A percentile compares a stretch with the other conserved stretches of the same genome.
Evolutionary conservation across 192 early-diverging fungal genomes (phyloP).

Genomic region (Coemansia sp.): DNA sequence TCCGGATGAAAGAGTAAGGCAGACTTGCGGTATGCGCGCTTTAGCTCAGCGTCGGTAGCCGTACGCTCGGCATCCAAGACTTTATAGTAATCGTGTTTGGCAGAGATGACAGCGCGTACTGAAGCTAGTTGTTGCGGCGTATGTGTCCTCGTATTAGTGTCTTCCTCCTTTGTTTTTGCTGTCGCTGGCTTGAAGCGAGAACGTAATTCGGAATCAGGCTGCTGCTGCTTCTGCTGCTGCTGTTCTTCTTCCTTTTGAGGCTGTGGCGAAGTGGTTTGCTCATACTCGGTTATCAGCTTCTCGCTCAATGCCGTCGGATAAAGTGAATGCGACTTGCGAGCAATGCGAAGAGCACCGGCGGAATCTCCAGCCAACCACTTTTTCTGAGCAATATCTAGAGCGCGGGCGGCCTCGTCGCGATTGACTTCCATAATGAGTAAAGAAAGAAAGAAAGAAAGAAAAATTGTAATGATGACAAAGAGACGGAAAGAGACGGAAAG

Average conservation of each 20-base stretch:
- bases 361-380: constrained; percentile 69
- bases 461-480: constrained; percentile 10
- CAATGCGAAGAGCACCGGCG: constrained; percentile 75
- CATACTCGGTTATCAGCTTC: constrained; percentile 55
- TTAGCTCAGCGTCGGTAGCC: constrained; percentile 80
- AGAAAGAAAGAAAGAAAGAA: background rate
- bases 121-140: constrained; percentile 77
- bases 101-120: constrained; percentile 75
- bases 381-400: constrained; percentile 74
- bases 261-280: background rate
- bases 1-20: constrained; percentile 95
- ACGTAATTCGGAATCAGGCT: constrained; percentile 6
- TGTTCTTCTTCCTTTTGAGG: background rate
- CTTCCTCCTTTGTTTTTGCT: constrained; percentile 1
- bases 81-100: constrained; percentile 80
- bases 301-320: constrained; percentile 73
- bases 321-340: constrained; percentile 77
- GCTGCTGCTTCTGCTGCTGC: too few species aligned
- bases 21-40: constrained; percentile 93
- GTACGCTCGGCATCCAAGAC: constrained; percentile 76
- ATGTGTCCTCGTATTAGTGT: constrained; percentile 35
- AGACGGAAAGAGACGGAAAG: background rate
- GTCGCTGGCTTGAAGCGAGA: background rate
- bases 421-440: constrained; percentile 71
- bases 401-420: constrained; percentile 82